A percentile compares a stretch with the other conserved stretches of the same genome.
Evolutionary conservation across 805 yeast species (phyloP).

Genomic region (Debaryomyces tyrocola): DNA sequence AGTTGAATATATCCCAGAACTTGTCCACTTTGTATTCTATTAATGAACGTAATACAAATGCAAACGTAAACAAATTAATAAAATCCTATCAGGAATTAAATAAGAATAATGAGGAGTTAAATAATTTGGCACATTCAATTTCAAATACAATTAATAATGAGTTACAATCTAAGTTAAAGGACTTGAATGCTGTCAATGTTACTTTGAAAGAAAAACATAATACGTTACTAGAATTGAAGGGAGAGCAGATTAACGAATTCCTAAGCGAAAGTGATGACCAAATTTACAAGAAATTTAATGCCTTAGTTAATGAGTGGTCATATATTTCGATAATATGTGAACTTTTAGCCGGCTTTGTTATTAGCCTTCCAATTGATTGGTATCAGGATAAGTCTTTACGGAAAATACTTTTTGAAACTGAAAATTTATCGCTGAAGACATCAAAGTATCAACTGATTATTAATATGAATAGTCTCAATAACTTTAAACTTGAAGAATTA

Average conservation of each 20-base stretch:
- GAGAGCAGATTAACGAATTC: constrained; percentile 9
- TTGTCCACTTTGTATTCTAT: constrained; percentile 19
- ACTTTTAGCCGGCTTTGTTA: constrained; percentile 31
- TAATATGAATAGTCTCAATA: constrained; percentile 13
- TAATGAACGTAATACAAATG: constrained; percentile 11
- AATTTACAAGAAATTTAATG: constrained; percentile 5
- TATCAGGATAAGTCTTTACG: constrained; percentile 27
- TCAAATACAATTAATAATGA: constrained; percentile 5
- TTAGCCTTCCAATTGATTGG: constrained; percentile 39
- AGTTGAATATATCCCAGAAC: constrained; percentile 20
- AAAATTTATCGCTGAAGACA: constrained; percentile 18
- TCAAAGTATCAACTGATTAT: constrained; percentile 17
- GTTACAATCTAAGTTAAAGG: constrained; percentile 17
- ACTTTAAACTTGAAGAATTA: constrained; percentile 18
- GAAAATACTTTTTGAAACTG: constrained; percentile 28
- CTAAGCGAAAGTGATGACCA: constrained; percentile 8
- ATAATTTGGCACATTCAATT: constrained; percentile 4
- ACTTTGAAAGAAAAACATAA: background rate
- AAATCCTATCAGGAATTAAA: constrained; percentile 6
- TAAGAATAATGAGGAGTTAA: constrained; percentile 2
- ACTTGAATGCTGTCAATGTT: constrained; percentile 8
- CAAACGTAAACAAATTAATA: constrained; percentile 10
- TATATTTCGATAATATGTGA: constrained; percentile 22
- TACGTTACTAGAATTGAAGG: constrained; percentile 11
- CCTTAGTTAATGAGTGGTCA: constrained; percentile 18